These are phyloP conservation scores for Auricularia auricula-judae DNA, from an alignment of 768 basidiomycete species.

Conservation along the genomic window DNA sequence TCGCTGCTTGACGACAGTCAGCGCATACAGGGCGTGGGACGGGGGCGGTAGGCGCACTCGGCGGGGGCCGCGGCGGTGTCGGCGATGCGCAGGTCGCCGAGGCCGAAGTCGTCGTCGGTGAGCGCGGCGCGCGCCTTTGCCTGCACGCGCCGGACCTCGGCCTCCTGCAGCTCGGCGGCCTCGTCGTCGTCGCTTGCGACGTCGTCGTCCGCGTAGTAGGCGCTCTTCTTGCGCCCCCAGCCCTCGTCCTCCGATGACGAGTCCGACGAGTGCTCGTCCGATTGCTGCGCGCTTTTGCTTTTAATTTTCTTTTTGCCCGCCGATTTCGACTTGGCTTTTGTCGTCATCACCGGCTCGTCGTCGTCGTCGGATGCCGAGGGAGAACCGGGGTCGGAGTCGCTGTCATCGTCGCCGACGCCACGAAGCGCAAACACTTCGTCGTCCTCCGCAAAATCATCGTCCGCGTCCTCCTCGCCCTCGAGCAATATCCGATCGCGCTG, in stretches of 20 bases:
- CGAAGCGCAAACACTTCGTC: conserved; percentile 74
- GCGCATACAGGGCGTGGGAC: neutral
- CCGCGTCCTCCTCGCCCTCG: conserved; percentile 49
- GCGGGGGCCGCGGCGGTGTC: conserved; percentile 16
- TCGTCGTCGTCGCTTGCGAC: conserved; percentile 79
- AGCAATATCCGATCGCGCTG: conserved; percentile 70
- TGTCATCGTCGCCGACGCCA: conserved; percentile 32
- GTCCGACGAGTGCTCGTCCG: conserved; percentile 18
- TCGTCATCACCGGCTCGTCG: conserved; percentile 12
- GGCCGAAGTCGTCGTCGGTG: conserved; percentile 73
- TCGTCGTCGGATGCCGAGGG: conserved; percentile 18
- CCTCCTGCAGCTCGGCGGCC: conserved; percentile 76
- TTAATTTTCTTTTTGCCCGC: conserved; percentile 12
- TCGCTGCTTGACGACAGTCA: neutral
- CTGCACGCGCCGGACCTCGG: conserved; percentile 76
- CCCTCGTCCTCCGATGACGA: conserved; percentile 43
- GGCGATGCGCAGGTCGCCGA: conserved; percentile 40
- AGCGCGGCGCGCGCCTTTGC: conserved; percentile 59
- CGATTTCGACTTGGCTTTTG: conserved; percentile 4
- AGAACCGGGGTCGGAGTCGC: conserved; percentile 35
- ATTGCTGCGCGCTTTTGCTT: conserved; percentile 14
- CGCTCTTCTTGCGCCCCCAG: conserved; percentile 73
- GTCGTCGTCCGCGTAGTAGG: conserved; percentile 54
- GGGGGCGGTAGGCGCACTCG: conserved; percentile 5
- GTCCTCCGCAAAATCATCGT: conserved; percentile 33